phyloP scores from a whole-genome alignment of 2,329 filamentous ascomycete genomes.

The Aspergillus puulaauensis region DNA sequence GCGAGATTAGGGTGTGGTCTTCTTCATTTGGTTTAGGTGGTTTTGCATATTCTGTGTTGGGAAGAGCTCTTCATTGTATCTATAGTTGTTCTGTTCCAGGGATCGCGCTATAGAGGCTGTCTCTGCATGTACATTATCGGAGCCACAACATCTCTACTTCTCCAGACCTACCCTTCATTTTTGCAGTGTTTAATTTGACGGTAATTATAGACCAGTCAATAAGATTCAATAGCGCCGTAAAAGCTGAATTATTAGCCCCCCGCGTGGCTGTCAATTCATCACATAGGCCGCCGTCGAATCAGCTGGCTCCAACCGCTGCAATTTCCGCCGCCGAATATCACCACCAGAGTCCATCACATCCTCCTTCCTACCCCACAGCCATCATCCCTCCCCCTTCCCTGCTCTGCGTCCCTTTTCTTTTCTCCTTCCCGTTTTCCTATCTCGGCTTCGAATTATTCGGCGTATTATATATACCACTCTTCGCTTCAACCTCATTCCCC shows the following conservation, averaged over 20 bases:
- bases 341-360: constrained; percentile 3
- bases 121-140: constrained; percentile 16
- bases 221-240: constrained; percentile 5
- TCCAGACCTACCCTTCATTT: constrained; percentile 1
- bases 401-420: neutral
- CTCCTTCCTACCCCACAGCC: constrained; percentile 6
- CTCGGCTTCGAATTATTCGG: neutral
- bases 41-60: constrained; percentile 18
- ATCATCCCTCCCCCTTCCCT: neutral
- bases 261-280: constrained; percentile 10
- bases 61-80: constrained; percentile 14
- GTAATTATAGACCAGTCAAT: constrained; percentile 1
- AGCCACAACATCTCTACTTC: constrained; percentile 14
- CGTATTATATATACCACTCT: neutral
- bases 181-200: constrained; percentile 4
- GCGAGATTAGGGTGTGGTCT: constrained; percentile 29
- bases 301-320: constrained; percentile 14
- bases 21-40: constrained; percentile 2
- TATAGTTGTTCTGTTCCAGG: constrained; percentile 4
- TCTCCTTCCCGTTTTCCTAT: neutral
- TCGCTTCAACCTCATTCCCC: neutral
- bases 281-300: constrained; percentile 9
- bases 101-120: constrained; percentile 9
- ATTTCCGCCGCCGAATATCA: constrained; percentile 12
- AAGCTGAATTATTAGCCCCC: neutral